Evolutionary conservation across 176 grass and related monocot species (phyloP), one percentile per base, ranked within the genome.

Genomic region (Aegilops sharonensis): DNA sequence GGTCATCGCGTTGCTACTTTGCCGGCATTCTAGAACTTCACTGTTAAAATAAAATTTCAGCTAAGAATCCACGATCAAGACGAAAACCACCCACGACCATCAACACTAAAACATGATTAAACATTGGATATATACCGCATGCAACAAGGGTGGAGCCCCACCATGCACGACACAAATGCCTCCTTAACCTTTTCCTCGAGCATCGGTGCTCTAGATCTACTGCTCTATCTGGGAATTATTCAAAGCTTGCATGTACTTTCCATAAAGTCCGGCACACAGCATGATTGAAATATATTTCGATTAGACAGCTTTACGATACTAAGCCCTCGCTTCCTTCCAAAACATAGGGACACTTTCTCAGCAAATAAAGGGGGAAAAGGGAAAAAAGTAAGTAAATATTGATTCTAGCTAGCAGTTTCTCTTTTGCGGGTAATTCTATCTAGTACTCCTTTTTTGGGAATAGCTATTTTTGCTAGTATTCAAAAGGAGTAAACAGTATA

Each of bases 191-290:
- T 43, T 75, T 18, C 12, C 43, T 17, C 10, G 20, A 21, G 36
- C 24, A 27, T 47, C 6, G 45, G 21, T 78, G 63, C 84, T 78
- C 15, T 78, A 32, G 32, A 68, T 69, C 65, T 70, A 79, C 48
- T 59, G 32, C 60, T 11, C 54, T 81, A 83, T 74, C 35, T 83
- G 80, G 81, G 68, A 60, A 60, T 68, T 20, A 31, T 78, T 69
- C 18, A 68, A 39, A 83, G 45, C n/a, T 60, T 42, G 12, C 18
- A 60, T 32, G 72, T 47, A 61, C 63, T 88, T 83, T 83, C 35
- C 30, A 18, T 77, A 77, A 83, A 69, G 80, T 76, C 77, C 24
- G 63, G 20, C 79, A 77, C 17, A 68, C 86, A 77, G 34, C 47
- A 69, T 57, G 86, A 88, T 59, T 87, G 70, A 20, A 39, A 56